phyloP scores from a whole-genome alignment of 441 rosid species.

The Pelargonium exstipulatum region DNA sequence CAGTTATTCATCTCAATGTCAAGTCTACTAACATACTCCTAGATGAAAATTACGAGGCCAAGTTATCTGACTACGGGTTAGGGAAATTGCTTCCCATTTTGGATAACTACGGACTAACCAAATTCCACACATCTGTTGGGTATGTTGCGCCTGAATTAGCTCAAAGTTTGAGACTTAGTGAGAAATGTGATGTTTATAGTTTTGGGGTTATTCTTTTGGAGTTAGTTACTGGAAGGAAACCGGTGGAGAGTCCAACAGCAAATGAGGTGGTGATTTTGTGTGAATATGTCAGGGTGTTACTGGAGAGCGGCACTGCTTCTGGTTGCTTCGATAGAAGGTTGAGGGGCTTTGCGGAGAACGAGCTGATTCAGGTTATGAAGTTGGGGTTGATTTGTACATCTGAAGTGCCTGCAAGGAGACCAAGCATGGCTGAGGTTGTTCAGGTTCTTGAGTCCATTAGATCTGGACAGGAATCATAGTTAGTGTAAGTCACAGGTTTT shows the following conservation, averaged over 20 bases:
- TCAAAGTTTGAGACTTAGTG: conserved; percentile 66
- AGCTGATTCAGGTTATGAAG: conserved; percentile 92
- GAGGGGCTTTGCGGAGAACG: conserved; percentile 71
- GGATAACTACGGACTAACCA: conserved; percentile 61
- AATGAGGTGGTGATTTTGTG: conserved; percentile 65
- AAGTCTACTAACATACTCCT: conserved; percentile 82
- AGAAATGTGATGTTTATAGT: conserved; percentile 85
- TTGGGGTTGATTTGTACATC: conserved; percentile 79
- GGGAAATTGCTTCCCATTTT: conserved; percentile 75
- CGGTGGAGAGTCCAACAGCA: conserved; percentile 60
- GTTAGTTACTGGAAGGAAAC: conserved; percentile 81
- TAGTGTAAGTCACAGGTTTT: conserved; percentile 12
- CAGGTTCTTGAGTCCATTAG: conserved; percentile 94
- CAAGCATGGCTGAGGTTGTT: conserved; percentile 94
- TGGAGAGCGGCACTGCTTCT: conserved; percentile 74
- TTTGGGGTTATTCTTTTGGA: conserved; percentile 87
- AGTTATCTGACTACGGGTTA: conserved; percentile 78
- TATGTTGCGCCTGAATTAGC: conserved; percentile 93
- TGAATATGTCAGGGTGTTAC: conserved; percentile 66
- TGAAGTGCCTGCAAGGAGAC: conserved; percentile 69
- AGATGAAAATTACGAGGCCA: conserved; percentile 63
- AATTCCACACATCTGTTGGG: conserved; percentile 77
- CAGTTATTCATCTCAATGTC: conserved; percentile 82
- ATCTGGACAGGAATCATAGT: conserved; percentile 49
- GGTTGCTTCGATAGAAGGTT: conserved; percentile 74